phyloP scores from a whole-genome alignment of 2,329 filamentous ascomycete genomes.

The Colletotrichum australisinense region DNA sequence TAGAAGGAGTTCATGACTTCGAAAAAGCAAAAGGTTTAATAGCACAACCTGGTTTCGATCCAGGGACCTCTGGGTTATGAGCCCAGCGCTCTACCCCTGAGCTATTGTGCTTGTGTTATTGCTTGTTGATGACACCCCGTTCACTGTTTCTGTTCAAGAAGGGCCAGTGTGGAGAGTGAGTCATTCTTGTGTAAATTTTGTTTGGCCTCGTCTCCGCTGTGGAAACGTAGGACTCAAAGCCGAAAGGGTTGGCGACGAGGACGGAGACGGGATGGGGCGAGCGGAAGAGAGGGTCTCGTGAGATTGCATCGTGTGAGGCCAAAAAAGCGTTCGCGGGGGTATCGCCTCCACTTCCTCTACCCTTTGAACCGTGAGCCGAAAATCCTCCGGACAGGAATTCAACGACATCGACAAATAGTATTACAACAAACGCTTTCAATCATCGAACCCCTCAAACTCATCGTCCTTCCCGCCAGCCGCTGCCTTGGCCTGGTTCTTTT shows the following conservation, averaged over 20 bases:
- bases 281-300: conserved; percentile 2
- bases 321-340: conserved; percentile 1
- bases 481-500: conserved; percentile 62
- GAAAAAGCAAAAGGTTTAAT: not conserved
- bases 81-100: conserved; percentile 36
- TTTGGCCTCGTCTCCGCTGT: conserved; percentile 7
- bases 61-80: conserved; percentile 36
- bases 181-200: not conserved
- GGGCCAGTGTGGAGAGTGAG: not conserved
- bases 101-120: conserved; percentile 20
- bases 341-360: conserved; percentile 15
- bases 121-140: rapidly evolving
- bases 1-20: not conserved
- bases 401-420: not conserved
- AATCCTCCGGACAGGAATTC: not conserved
- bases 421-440: conserved; percentile 22
- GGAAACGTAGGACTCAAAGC: not conserved
- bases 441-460: conserved; percentile 70
- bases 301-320: conserved; percentile 1
- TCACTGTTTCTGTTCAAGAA: not conserved
- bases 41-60: conserved; percentile 36
- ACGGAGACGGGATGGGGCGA: not conserved
- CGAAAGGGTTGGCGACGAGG: conserved; percentile 29
- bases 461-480: conserved; percentile 49
- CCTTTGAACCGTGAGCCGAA: not conserved